Evolutionary conservation across 352 stramenopile species (phyloP), one percentile per base, ranked within the genome.

Genomic region (Globisporangium lucens): DNA sequence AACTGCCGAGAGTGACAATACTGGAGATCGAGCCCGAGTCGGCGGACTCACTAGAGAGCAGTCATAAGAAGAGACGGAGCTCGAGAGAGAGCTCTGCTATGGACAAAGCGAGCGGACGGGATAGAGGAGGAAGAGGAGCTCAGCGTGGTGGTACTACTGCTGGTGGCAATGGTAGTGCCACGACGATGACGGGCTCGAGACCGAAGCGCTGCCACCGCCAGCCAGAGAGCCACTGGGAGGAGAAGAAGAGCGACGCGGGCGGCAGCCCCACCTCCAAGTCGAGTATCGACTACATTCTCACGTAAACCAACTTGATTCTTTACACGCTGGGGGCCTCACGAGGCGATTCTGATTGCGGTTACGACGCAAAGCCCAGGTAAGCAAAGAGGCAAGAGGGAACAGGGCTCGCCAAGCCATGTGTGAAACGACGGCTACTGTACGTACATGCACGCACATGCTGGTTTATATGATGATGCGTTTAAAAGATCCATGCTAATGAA

Each of bases 211-310:
- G 15, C 12, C 41, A 35, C 27, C 13, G 9, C 27, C 13, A 58
- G 5, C 9, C 27, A 35, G 12, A 59, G 7, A 27, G 6, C 3
- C 4, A 43, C 2, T 10, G 43, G 6, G 43, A 49, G n/a, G 43
- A 49, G 43, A 49, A 49, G 43, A 49, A 22, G 4, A 47, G 41
- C 41, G 41, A 47, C 43, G 6, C 43, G 5, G 15, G 17, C 43
- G 17, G 20, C 43, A 49, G 41, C 15, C 41, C 7, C 12, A 29
- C n/a, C n/a, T 24, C 13, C 29, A 66, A 66, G 61, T 17, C 61
- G 8, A 8, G 3, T 13, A 38, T 66, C 49, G 13, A 53, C 13
- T 60, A 53, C 61, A 38, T 66, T 13, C 29, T 66, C 9, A 58
- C 61, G n/a, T 66, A 56, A 35, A 35, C 3, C 43, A 43, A 43